phyloP scores from a whole-genome alignment of 169 alveolate species.

The Plasmodium cynomolgi region DNA sequence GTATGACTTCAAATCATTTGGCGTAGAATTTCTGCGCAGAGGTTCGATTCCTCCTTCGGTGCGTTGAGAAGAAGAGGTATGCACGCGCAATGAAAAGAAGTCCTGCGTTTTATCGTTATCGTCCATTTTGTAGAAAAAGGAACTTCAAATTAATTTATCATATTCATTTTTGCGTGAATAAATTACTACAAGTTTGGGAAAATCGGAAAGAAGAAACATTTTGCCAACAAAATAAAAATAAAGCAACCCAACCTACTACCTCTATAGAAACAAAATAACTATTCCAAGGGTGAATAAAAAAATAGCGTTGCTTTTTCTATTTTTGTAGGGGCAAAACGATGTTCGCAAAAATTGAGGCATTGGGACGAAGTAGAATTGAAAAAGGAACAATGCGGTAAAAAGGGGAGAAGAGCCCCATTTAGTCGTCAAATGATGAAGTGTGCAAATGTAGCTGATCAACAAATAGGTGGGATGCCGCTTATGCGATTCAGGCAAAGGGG shows the following conservation, averaged over 20 bases:
- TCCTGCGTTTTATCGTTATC: not conserved
- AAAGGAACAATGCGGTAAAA: not conserved
- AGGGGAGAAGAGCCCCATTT: not conserved
- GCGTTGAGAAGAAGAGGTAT: conserved; percentile 11
- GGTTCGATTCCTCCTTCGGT: conserved; percentile 80
- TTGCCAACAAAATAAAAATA: not conserved
- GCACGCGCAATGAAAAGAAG: not conserved
- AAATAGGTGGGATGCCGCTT: not conserved
- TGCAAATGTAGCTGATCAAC: not conserved
- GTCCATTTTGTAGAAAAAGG: not conserved
- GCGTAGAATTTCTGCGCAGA: conserved; percentile 73
- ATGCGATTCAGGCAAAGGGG: not conserved
- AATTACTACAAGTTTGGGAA: not conserved
- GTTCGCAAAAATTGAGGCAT: not conserved
- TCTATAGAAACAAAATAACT: not conserved
- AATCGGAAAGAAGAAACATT: not conserved
- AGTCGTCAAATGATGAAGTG: not conserved
- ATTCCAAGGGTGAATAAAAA: not conserved
- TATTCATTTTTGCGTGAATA: not conserved
- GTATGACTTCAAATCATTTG: conserved; percentile 75
- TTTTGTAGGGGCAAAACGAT: not conserved
- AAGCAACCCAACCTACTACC: not conserved
- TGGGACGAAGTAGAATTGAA: not conserved
- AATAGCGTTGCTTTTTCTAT: not conserved
- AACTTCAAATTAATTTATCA: not conserved